Evolutionary conservation across 805 yeast species (phyloP).

Genomic region (Starmerella etchellsii): DNA sequence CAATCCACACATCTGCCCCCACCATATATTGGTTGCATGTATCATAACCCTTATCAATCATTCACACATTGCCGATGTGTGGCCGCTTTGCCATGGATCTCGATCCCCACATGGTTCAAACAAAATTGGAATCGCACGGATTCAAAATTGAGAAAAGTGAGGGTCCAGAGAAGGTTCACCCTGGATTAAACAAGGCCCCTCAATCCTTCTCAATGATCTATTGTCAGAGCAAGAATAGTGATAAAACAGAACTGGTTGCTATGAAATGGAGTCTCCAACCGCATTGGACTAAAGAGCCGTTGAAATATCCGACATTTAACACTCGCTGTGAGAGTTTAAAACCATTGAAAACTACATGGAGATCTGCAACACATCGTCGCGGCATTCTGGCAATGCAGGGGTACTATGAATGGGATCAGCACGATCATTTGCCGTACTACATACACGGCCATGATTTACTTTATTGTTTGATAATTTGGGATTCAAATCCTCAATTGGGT

Average conservation of each 20-base stretch:
- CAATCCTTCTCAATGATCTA: conserved; percentile 8
- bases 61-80: conserved; percentile 19
- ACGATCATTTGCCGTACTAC: conserved; percentile 50
- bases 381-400: conserved; percentile 75
- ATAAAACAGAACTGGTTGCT: background rate
- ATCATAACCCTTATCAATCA: no score
- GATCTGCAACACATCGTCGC: conserved; percentile 35
- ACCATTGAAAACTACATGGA: conserved; percentile 46
- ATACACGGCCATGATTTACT: conserved; percentile 37
- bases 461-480: conserved; percentile 53
- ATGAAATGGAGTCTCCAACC: conserved; percentile 83
- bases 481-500: conserved; percentile 17
- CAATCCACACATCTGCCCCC: no score
- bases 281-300: conserved; percentile 20
- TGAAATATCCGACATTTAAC: conserved; percentile 37
- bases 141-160: conserved; percentile 1
- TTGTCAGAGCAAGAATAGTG: background rate
- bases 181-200: conserved; percentile 14
- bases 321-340: conserved; percentile 54
- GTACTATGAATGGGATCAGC: conserved; percentile 66
- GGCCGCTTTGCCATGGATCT: conserved; percentile 17
- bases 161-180: background rate
- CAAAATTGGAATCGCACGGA: conserved; percentile 3
- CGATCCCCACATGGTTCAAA: background rate
- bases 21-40: no score